Evolutionary conservation across 2,329 filamentous ascomycete genomes (phyloP), one percentile per base, ranked within the genome.

Genomic region (Cordyceps cicadae): DNA sequence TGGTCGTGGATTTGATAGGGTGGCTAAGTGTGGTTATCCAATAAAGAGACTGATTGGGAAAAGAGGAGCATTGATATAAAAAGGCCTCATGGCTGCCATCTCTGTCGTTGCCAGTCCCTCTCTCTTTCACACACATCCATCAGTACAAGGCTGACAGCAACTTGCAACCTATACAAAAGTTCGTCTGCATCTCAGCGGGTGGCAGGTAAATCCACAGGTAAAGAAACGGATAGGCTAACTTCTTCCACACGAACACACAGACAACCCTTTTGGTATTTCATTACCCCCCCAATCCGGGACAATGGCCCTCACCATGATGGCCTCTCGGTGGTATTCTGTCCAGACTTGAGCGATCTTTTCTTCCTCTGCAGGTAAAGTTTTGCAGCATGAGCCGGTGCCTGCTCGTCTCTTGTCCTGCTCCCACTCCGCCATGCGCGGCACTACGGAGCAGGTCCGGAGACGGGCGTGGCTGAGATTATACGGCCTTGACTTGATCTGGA

Each of bases 401-500:
- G 62, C 65, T 64, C 65, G 64, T 68, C 62, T 43, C 53, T 39
- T 61, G 43, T 55, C 34, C 37, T 26, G 43, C 15, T 39, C 14
- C n/a, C 43, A 19, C 59, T 37, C 46, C 34, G 46, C n/a, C 19
- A 17, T 43, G 17, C 43, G 17, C 8, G 62, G 41, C 41, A 53
- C 19, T 3, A 59, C 17, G 49, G 34, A 46, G 5, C 5, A 39
- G 9, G 63, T 19, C 9, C 9, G 34, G 41, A 19, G 67, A 66
- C 62, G 69, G 63, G 62, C 63, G 72, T 70, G 71, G 74, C 73
- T 90, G 87, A 93, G 89, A 94, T 86, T 86, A 94, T 88, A 94
- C 90, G 89, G 90, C 87, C 80, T 81, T 79, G 91, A 93, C 89
- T 93, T 93, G 90, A 93, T 92, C 89, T 90, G 89, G 90, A 92